phyloP scores from a whole-genome alignment of 2,329 filamentous ascomycete species.

The Laburnicola sp. region DNA sequence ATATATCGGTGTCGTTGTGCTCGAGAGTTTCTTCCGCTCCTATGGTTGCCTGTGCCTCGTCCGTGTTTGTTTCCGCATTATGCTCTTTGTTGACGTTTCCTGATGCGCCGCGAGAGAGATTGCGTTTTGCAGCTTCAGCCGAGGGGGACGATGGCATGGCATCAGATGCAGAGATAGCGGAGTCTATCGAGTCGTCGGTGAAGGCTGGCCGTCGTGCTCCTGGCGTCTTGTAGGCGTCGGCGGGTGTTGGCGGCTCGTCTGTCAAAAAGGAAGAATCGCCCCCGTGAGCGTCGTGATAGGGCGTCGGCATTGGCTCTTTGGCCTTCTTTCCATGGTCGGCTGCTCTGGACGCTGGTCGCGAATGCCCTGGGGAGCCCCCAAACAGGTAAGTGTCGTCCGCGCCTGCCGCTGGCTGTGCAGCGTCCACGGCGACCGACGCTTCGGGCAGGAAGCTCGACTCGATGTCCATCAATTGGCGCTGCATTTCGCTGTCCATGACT shows the following conservation, averaged over 20 bases:
- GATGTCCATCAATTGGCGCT: conserved; percentile 61
- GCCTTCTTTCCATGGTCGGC: conserved; percentile 8
- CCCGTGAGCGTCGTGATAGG: conserved; percentile 15
- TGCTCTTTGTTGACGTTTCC: conserved; percentile 9
- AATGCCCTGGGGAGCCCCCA: conserved; percentile 43
- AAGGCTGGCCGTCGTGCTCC: conserved; percentile 34
- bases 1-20: neutral
- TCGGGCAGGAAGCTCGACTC: conserved; percentile 67
- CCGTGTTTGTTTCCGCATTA: conserved; percentile 4
- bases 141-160: conserved; percentile 49
- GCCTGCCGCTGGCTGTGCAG: conserved; percentile 33
- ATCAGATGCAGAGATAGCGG: conserved; percentile 35
- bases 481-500: conserved; percentile 62
- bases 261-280: conserved; percentile 35
- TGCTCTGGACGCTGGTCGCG: conserved; percentile 22
- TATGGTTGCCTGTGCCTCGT: conserved; percentile 11
- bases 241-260: conserved; percentile 44
- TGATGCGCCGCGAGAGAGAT: conserved; percentile 22
- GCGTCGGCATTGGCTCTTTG: conserved; percentile 1
- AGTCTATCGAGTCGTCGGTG: conserved; percentile 32
- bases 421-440: conserved; percentile 43
- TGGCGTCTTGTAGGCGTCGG: conserved; percentile 49
- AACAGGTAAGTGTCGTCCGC: conserved; percentile 54
- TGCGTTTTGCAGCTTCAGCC: conserved; percentile 47
- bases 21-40: conserved; percentile 12